These are phyloP conservation scores for Fusarium anguioides DNA, from an alignment of 2,329 filamentous ascomycete genomes.

Conservation along the genomic window DNA sequence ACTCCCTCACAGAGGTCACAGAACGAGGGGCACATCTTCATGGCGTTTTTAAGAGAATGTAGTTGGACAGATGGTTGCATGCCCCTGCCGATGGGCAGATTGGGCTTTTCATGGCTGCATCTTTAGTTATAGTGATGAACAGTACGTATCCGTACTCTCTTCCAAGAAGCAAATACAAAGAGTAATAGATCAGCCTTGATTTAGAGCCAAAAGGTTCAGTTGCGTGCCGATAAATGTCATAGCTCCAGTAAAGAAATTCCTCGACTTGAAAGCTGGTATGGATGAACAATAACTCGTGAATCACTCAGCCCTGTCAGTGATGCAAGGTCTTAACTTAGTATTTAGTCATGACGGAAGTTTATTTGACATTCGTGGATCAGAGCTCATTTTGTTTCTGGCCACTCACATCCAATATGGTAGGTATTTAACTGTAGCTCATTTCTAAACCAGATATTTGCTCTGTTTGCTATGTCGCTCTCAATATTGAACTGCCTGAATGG, in stretches of 20 bases:
- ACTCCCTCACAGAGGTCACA: neutral
- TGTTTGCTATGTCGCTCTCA: neutral
- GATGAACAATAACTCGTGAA: slow-evolving; percentile 13
- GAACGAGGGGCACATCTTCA: neutral
- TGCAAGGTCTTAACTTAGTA: neutral
- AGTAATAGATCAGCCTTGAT: slow-evolving; percentile 10
- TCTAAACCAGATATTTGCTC: neutral
- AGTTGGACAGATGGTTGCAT: slow-evolving; percentile 13
- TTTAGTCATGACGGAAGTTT: slow-evolving; percentile 19
- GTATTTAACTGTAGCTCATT: neutral
- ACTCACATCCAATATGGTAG: neutral
- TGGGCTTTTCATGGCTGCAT: slow-evolving; percentile 6
- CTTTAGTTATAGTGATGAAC: neutral
- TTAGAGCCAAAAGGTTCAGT: slow-evolving; percentile 1
- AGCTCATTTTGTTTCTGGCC: slow-evolving; percentile 13
- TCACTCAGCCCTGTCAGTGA: slow-evolving; percentile 30
- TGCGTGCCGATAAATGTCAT: slow-evolving; percentile 24
- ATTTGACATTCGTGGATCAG: slow-evolving; percentile 10
- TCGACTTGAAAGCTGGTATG: slow-evolving; percentile 25
- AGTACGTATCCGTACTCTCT: neutral
- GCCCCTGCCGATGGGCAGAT: slow-evolving; percentile 23
- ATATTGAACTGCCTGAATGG: neutral
- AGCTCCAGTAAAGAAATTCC: slow-evolving; percentile 26
- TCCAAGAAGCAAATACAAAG: neutral
- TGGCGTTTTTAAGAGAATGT: slow-evolving; percentile 21